These are phyloP conservation scores for Chlorella ohadii DNA, from an alignment of 139 green algal species.

Conservation along the genomic window DNA sequence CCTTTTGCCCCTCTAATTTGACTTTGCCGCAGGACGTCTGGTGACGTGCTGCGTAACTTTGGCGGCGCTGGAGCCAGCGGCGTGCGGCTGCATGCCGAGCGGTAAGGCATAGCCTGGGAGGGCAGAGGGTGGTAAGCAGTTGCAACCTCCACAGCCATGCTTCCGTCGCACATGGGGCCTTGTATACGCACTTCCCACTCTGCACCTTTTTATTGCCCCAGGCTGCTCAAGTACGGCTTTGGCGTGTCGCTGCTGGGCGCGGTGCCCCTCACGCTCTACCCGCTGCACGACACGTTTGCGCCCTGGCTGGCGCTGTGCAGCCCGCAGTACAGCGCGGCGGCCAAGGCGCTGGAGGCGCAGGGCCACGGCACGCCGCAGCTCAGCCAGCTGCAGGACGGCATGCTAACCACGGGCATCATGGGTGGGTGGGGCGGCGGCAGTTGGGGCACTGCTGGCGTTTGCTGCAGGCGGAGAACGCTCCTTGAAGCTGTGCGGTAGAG, in stretches of 20 bases:
- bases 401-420: constrained; percentile 30
- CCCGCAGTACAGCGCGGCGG: neutral
- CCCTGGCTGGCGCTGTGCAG: constrained; percentile 34
- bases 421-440: neutral
- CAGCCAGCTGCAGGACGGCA: neutral
- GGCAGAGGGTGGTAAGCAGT: no score
- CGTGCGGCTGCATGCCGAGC: constrained; percentile 70
- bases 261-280: constrained; percentile 79
- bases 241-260: constrained; percentile 78
- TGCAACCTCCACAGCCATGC: no score
- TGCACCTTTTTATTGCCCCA: no score
- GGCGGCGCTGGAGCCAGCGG: constrained; percentile 57
- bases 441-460: no score
- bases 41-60: constrained; percentile 86
- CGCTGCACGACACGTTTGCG: constrained; percentile 68
- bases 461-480: no score
- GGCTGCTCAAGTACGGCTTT: constrained; percentile 75
- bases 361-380: neutral
- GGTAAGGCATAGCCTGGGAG: neutral
- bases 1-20: neutral
- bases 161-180: no score
- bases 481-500: no score
- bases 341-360: constrained; percentile 12
- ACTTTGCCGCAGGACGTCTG: constrained; percentile 47
- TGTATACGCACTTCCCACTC: no score